These are phyloP conservation scores for Cutaneotrichosporon spelunceum DNA, from an alignment of 1,284 basidiomycete genomes.

Conservation along the genomic window DNA sequence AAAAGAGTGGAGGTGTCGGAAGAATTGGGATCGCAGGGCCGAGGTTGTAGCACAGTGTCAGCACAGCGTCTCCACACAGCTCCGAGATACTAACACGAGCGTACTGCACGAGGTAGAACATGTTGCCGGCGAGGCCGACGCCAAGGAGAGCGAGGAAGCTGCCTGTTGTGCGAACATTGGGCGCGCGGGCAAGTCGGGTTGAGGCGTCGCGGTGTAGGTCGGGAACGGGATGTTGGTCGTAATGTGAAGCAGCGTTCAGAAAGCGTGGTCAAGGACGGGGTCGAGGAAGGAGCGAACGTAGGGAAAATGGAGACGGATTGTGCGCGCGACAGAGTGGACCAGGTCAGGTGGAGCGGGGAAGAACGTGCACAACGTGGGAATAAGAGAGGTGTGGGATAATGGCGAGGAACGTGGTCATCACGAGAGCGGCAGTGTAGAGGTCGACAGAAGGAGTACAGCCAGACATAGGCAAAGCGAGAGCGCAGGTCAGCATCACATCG, in stretches of 20 bases:
- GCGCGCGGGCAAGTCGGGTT: neutral
- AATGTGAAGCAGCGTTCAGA: neutral
- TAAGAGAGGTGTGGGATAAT: neutral
- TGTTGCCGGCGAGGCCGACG: slow-evolving; percentile 38
- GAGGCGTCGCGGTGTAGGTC: neutral
- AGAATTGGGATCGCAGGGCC: neutral
- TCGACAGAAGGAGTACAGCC: neutral
- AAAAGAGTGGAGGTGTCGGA: slow-evolving; percentile 1
- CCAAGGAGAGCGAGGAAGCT: slow-evolving; percentile 46
- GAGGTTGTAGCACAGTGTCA: slow-evolving; percentile 11
- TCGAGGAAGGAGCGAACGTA: neutral
- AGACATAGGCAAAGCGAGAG: neutral
- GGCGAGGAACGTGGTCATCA: neutral
- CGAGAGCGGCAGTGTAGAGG: neutral
- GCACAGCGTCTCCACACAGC: neutral
- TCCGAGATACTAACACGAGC: slow-evolving; percentile 35
- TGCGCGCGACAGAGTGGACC: neutral
- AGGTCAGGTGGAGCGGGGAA: neutral
- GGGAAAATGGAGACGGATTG: neutral
- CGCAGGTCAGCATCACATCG: slow-evolving; percentile 14
- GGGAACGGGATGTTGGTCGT: neutral
- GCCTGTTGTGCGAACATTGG: slow-evolving; percentile 27
- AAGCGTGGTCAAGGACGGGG: neutral
- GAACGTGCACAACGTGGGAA: slow-evolving; percentile 1
- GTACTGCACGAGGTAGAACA: slow-evolving; percentile 47